Percentiles rank a stretch among this genome's conserved stretches.
phyloP scores from a whole-genome alignment of 73 alveolate species.

The Paramecium biaurelia region DNA sequence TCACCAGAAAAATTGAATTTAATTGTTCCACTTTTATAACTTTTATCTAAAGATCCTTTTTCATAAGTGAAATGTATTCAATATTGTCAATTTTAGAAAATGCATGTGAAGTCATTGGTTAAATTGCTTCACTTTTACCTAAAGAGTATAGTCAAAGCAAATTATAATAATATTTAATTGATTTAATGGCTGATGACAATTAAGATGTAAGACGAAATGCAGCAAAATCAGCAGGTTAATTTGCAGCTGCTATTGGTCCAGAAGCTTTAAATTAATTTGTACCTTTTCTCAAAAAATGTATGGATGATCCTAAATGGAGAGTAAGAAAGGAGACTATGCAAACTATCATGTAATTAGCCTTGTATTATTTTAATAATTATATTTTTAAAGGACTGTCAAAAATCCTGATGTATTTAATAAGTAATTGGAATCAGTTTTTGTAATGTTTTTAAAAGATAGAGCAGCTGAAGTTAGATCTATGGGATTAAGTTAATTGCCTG shows the following conservation, averaged over 20 bases:
- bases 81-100: constrained; percentile 60
- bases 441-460: constrained; percentile 91
- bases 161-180: constrained; percentile 83
- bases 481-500: constrained; percentile 87
- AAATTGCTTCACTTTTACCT: constrained; percentile 86
- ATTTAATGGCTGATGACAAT: constrained; percentile 94
- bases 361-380: background rate
- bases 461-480: constrained; percentile 93
- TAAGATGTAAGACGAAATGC: constrained; percentile 93
- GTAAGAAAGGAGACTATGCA: constrained; percentile 90
- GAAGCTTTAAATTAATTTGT: constrained; percentile 78
- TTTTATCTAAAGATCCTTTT: constrained; percentile 49
- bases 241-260: constrained; percentile 91
- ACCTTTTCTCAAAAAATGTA: constrained; percentile 79
- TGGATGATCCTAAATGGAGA: constrained; percentile 97
- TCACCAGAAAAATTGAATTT: constrained; percentile 76
- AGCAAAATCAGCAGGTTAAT: constrained; percentile 84
- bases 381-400: background rate
- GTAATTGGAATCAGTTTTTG: constrained; percentile 82
- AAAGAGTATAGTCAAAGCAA: constrained; percentile 81
- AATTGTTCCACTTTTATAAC: constrained; percentile 59
- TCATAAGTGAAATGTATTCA: constrained; percentile 61
- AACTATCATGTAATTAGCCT: constrained; percentile 82
- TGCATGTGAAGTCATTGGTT: constrained; percentile 87
- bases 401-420: constrained; percentile 89